Evolutionary conservation across 176 grass and related monocot genomes (phyloP), one percentile per base, ranked within the genome.

Genomic region (Carex cristatella): DNA sequence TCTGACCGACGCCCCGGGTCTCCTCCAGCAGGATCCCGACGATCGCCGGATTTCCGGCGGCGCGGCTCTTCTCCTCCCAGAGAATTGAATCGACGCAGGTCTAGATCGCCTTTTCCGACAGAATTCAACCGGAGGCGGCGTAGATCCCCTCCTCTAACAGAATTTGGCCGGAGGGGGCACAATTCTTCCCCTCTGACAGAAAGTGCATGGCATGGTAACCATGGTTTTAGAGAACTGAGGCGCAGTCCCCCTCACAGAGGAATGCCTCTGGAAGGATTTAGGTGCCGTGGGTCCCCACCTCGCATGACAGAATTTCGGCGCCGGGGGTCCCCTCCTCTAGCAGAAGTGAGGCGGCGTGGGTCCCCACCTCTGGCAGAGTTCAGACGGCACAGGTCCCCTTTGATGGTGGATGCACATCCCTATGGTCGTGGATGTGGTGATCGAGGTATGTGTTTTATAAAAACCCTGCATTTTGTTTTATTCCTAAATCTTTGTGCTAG

Each of bases 291-390:
- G 44, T 83, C 81, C 28, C 81, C 62, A 16, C 19, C 37, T 83
- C 49, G 51, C 23, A 12, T 57, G 51, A n/a, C 4, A 19, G 38
- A 81, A 28, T 81, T 81, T 48, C 16, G 59, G 1, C 79, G 58
- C 37, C 16, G 16, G 4, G 59, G 79, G n/a, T 63, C 30, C 19
- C 61, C 63, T 54, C 81, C 62, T 49, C n/a, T 53, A 3, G 37
- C 63, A 51, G 63, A 83, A 83, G 10, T 83, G 12, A 30, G 62
- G 23, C 61, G 81, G 62, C 81, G 44, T 55, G 81, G 61, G 81
- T 83, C 81, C 7, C 81, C 61, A 51, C 81, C 81, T 83, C 23
- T 83, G 62, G 42, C 81, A 9, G 61, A 82, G 37, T 82, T 82
- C n/a, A 81, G 79, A 44, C 61, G 40, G 61, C 81, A 83, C 63